phyloP scores from a whole-genome alignment of 1,284 basidiomycete species.

The Cryptococcus neoformans region DNA sequence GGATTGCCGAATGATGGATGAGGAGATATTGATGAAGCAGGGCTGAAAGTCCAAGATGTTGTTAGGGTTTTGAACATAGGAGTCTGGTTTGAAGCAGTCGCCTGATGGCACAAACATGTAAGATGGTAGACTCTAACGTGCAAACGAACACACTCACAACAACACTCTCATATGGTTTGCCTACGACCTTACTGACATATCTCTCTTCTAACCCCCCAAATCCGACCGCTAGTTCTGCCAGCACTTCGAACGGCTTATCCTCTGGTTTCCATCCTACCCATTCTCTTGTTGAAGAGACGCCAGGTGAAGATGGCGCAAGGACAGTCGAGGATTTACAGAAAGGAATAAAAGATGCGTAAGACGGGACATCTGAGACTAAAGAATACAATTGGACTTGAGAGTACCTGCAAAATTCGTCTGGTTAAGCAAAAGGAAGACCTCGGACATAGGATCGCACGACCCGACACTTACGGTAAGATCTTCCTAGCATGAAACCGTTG shows the following conservation, averaged over 20 bases:
- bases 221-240: constrained; percentile 83
- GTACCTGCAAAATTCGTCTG: constrained; percentile 54
- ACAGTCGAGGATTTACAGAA: constrained; percentile 80
- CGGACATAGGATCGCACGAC: neutral
- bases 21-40: constrained; percentile 54
- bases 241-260: constrained; percentile 57
- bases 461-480: constrained; percentile 69
- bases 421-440: neutral
- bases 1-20: constrained; percentile 31
- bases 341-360: constrained; percentile 83
- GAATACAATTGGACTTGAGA: constrained; percentile 73
- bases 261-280: constrained; percentile 32
- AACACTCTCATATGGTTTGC: constrained; percentile 70
- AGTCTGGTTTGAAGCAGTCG: constrained; percentile 69
- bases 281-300: constrained; percentile 8
- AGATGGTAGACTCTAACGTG: neutral
- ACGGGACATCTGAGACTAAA: constrained; percentile 80
- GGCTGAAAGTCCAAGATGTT: constrained; percentile 74
- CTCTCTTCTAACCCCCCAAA: constrained; percentile 84
- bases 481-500: constrained; percentile 58
- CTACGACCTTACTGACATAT: constrained; percentile 81
- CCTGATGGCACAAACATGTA: constrained; percentile 43
- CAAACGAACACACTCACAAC: constrained; percentile 56
- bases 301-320: constrained; percentile 47
- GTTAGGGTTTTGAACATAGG: constrained; percentile 74